Evolutionary conservation across 2,329 filamentous ascomycete species (phyloP).

Genomic region (Xylariomycetidae sp.): DNA sequence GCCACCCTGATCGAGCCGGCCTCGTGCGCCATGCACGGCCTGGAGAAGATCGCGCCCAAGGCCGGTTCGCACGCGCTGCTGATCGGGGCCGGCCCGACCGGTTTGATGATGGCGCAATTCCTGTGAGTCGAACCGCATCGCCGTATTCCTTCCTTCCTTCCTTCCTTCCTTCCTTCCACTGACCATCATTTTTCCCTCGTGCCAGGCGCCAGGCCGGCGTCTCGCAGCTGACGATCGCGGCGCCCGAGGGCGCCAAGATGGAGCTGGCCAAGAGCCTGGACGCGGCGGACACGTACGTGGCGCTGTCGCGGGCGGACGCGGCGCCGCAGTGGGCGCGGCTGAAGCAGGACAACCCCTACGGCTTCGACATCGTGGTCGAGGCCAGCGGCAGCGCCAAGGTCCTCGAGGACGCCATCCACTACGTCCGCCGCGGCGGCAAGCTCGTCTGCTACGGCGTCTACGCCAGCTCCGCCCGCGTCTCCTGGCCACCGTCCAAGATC

Average conservation of each 20-base stretch:
- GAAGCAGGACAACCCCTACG: conserved; percentile 60
- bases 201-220: conserved; percentile 51
- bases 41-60: conserved; percentile 62
- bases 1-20: conserved; percentile 65
- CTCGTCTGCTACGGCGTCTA: conserved; percentile 70
- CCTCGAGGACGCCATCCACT: conserved; percentile 65
- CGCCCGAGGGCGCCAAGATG: conserved; percentile 64
- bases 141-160: neutral
- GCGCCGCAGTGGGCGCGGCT: conserved; percentile 55
- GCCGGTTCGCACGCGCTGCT: conserved; percentile 60
- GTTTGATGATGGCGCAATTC: conserved; percentile 41
- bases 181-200: no score
- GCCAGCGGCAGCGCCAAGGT: conserved; percentile 64
- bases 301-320: conserved; percentile 48
- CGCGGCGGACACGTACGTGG: conserved; percentile 48
- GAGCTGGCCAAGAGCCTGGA: conserved; percentile 55
- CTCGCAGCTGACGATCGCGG: conserved; percentile 64
- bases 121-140: conserved; percentile 11
- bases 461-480: conserved; percentile 52
- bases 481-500: conserved; percentile 67
- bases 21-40: conserved; percentile 64
- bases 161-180: no score
- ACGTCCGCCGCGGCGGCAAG: conserved; percentile 64
- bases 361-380: conserved; percentile 67
- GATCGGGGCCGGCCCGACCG: conserved; percentile 62